Evolutionary conservation across 108 stramenopile genomes (phyloP).

Genomic region (Nitzschia palea): DNA sequence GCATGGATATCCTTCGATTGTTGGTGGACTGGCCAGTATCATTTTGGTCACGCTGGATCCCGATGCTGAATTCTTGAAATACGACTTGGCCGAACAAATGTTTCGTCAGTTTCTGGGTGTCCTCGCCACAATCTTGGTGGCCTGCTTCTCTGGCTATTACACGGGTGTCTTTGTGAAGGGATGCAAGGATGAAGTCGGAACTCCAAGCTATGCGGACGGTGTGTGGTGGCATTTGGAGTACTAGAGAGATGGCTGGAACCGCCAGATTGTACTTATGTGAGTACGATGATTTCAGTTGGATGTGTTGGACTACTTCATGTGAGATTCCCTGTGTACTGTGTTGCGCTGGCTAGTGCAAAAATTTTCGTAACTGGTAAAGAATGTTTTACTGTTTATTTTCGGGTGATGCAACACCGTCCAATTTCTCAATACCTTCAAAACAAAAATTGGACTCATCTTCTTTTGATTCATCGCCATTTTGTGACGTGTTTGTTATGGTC

Average conservation of each 20-base stretch:
- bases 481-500: too few species aligned
- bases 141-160: constrained; percentile 19
- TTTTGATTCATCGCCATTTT: too few species aligned
- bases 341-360: too few species aligned
- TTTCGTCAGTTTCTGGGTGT: constrained; percentile 18
- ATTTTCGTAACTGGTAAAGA: too few species aligned
- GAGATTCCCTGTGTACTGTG: too few species aligned
- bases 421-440: too few species aligned
- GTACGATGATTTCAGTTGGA: too few species aligned
- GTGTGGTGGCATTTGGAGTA: constrained; percentile 11
- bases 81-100: constrained; percentile 4
- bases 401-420: too few species aligned
- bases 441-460: too few species aligned
- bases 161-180: constrained; percentile 28
- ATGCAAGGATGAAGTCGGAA: constrained; percentile 5
- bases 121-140: constrained; percentile 12
- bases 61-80: constrained; percentile 33
- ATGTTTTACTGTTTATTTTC: too few species aligned
- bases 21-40: constrained; percentile 37
- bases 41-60: constrained; percentile 31
- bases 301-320: too few species aligned
- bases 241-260: not conserved
- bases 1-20: constrained; percentile 37
- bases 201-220: not conserved
- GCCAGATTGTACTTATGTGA: too few species aligned